A percentile compares a stretch with the other conserved stretches of the same genome.
phyloP scores from a whole-genome alignment of 306 rosid species.

The Cucurbita moschata region DNA sequence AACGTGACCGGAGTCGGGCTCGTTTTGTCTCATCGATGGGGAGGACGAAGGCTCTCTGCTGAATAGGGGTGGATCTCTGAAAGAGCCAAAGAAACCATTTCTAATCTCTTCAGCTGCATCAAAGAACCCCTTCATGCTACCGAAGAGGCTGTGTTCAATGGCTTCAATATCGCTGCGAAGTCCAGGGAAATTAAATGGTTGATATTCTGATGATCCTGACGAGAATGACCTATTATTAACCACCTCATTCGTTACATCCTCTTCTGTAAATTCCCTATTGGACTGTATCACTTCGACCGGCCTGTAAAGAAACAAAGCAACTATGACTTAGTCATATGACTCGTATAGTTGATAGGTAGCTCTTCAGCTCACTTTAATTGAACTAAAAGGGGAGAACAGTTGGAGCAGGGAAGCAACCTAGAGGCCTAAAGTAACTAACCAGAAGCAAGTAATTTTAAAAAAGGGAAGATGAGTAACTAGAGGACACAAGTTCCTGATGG shows the following conservation, averaged over 20 bases:
- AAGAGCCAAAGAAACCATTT: conserved; percentile 34
- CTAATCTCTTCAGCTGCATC: conserved; percentile 66
- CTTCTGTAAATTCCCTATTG: conserved; percentile 64
- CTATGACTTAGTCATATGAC: not conserved
- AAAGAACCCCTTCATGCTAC: conserved; percentile 41
- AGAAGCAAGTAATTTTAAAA: not conserved
- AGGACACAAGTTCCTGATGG: not conserved
- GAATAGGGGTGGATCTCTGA: conserved; percentile 28
- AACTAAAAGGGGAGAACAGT: not conserved
- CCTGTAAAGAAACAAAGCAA: conserved; percentile 24
- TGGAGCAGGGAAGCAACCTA: not conserved
- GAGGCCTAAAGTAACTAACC: not conserved
- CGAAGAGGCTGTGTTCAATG: conserved; percentile 37
- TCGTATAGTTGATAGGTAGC: not conserved
- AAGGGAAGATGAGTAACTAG: not conserved
- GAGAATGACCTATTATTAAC: conserved; percentile 35
- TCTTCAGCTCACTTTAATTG: not conserved
- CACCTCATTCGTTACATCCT: conserved; percentile 56
- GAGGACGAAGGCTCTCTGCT: conserved; percentile 37
- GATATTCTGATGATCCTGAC: conserved; percentile 28
- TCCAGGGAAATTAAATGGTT: conserved; percentile 55
- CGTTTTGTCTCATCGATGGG: conserved; percentile 22
- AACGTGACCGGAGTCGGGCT: conserved; percentile 18
- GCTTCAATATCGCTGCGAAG: conserved; percentile 49
- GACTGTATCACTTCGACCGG: conserved; percentile 70